Evolutionary conservation across 106 monocot species (phyloP).

Genomic region (Narthecium ossifragum): DNA sequence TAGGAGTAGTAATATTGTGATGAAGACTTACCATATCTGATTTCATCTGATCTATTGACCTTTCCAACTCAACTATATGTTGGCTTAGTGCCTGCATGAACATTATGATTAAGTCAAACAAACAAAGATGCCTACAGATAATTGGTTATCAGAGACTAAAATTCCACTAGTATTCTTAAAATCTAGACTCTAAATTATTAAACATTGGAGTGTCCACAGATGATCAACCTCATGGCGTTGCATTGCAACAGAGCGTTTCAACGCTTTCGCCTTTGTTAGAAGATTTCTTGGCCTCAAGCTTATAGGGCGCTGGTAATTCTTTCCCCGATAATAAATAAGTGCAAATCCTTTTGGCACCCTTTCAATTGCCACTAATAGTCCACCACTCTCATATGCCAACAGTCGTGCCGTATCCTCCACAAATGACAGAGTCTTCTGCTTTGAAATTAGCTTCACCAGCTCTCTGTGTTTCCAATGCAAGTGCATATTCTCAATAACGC

Average conservation of each 20-base stretch:
- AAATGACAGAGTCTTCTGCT: slow-evolving; percentile 93
- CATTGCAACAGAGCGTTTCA: slow-evolving; percentile 93
- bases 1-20: no score
- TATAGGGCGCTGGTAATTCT: slow-evolving; percentile 88
- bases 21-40: slow-evolving; percentile 44
- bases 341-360: slow-evolving; percentile 89
- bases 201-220: slow-evolving; percentile 10
- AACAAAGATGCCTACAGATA: neutral
- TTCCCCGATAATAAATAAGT: slow-evolving; percentile 94
- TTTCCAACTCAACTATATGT: slow-evolving; percentile 60
- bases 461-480: slow-evolving; percentile 99
- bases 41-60: slow-evolving; percentile 47
- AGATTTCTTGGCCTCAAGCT: slow-evolving; percentile 93
- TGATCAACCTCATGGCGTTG: slow-evolving; percentile 99
- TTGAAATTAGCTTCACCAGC: slow-evolving; percentile 89
- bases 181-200: neutral
- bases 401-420: slow-evolving; percentile 88
- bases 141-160: neutral
- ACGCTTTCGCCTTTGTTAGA: slow-evolving; percentile 89
- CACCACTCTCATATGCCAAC: slow-evolving; percentile 93
- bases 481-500: slow-evolving; percentile 99
- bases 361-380: slow-evolving; percentile 92
- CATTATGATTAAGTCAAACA: neutral
- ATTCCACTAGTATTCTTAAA: neutral
- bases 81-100: slow-evolving; percentile 63